These are phyloP conservation scores for Puccinia triticina DNA, from an alignment of 1,284 basidiomycete species.

Conservation along the genomic window DNA sequence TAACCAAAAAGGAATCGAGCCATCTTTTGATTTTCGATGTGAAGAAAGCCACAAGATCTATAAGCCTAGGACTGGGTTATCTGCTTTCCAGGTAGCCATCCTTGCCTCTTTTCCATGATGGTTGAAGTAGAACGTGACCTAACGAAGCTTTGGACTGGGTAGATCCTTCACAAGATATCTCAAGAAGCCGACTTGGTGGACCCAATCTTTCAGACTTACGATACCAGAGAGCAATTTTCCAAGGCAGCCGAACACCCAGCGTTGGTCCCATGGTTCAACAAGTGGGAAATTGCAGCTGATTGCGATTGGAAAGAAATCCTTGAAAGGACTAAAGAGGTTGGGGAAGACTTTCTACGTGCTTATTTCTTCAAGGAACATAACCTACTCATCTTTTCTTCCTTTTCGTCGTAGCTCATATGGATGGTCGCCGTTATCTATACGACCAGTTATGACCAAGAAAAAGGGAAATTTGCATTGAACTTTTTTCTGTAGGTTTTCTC, in stretches of 20 bases:
- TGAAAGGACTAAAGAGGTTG: conserved; percentile 43
- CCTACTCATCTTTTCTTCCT: neutral
- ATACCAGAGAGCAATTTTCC: conserved; percentile 12
- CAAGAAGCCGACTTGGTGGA: conserved; percentile 14
- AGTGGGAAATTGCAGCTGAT: conserved; percentile 35
- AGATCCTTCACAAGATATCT: conserved; percentile 40
- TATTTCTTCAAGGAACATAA: neutral
- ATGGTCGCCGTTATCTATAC: conserved; percentile 35
- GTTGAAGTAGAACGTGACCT: neutral
- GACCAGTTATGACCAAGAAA: conserved; percentile 24
- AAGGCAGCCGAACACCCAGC: conserved; percentile 20
- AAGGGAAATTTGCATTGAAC: conserved; percentile 25
- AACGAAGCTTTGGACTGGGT: neutral
- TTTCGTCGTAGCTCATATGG: conserved; percentile 25
- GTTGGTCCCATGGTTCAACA: conserved; percentile 18
- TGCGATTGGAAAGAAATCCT: conserved; percentile 36
- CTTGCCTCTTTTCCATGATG: neutral
- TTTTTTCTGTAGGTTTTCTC: conserved; percentile 37
- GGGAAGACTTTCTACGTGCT: neutral
- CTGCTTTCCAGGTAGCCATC: conserved; percentile 41
- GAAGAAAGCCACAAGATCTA: neutral
- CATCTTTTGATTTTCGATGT: conserved; percentile 15
- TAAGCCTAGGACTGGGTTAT: conserved; percentile 27
- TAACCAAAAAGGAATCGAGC: neutral
- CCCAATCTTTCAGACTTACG: conserved; percentile 12